Evolutionary conservation across 805 yeast species (phyloP).

Genomic region (Kuraishia capsulata): DNA sequence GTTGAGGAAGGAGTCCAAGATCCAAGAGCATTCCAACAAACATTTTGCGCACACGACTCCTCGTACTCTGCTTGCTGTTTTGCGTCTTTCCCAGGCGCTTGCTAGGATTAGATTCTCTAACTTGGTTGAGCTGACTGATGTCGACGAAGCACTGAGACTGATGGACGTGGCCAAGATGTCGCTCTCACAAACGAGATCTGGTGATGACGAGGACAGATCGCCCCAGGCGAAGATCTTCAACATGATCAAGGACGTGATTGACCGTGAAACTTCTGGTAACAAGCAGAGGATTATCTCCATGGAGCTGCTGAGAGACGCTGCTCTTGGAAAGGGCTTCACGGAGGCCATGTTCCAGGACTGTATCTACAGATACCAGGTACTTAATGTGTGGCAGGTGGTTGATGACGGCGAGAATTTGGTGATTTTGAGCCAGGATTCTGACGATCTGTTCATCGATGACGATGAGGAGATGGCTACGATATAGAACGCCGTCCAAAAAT

Average conservation of each 20-base stretch:
- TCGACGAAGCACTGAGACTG: slow-evolving; percentile 90
- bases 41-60: slow-evolving; percentile 93
- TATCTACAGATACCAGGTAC: slow-evolving; percentile 60
- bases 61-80: slow-evolving; percentile 82
- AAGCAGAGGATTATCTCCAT: slow-evolving; percentile 27
- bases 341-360: slow-evolving; percentile 69
- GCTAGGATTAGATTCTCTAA: slow-evolving; percentile 82
- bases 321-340: slow-evolving; percentile 77
- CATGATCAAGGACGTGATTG: slow-evolving; percentile 43
- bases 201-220: slow-evolving; percentile 51
- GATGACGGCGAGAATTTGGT: slow-evolving; percentile 62
- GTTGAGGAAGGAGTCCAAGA: slow-evolving; percentile 85
- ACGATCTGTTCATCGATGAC: not conserved
- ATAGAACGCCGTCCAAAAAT: no score
- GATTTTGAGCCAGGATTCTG: slow-evolving; percentile 18
- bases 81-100: slow-evolving; percentile 89
- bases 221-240: slow-evolving; percentile 63
- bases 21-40: slow-evolving; percentile 63
- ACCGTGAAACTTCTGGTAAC: slow-evolving; percentile 16
- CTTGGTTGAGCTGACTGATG: slow-evolving; percentile 66
- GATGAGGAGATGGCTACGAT: not conserved
- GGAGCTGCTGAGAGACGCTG: slow-evolving; percentile 48
- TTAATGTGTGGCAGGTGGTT: slow-evolving; percentile 68
- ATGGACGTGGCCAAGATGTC: slow-evolving; percentile 83
- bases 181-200: slow-evolving; percentile 44